Base-by-base conservation (phyloP, 2,329 filamentous ascomycete species). In the Trichoderma atrobrunneum region DNA sequence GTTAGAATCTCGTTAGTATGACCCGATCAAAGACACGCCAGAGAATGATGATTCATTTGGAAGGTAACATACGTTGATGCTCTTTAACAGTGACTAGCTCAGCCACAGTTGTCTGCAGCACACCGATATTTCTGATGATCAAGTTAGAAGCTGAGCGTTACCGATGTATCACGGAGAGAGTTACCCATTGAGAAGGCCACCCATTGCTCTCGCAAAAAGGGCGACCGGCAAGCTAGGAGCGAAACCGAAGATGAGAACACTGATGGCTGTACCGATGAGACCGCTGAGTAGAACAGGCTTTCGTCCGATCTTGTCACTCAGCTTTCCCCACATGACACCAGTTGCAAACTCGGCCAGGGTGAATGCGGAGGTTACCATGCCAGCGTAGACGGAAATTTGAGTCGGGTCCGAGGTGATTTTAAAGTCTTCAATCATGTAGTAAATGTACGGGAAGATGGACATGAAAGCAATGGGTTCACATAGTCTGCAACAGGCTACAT, bases 391-490 rank as follows among this genome's bases (percentile, higher is more conserved):
- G 16, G 95, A 93, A 76, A 98, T 97, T 79, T 92, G 90, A 77
- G 88, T 90, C 74, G 92, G 86, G 79, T 94, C 90, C 61, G 93
- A 86, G 74, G 94, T 93, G 79, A 97, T 91, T 78, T 93, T 87
- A 83, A 98, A 98, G 74, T 94, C 94, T 78, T 94, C 87, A 77
- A 98, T 92, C 96, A 99, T 98, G 85, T 93, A 95, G 85, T 97
- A 98, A 77, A 97, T 94, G 82, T 98, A 99, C 1, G 96, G 96
- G 80, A 99, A 98, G 77, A 98, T 98, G 69, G 95, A 98, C 94
- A 98, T 98, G 87, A 99, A 98, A 7, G 96, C 96, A 81, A 99
- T 98, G 67, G 96, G 96, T 81, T 99, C 96, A 86, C 94, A 98
- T 85, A 99, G 95, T 79, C 96, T 92, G 84, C 95, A 97, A 79